Conservation (phyloP, 2,329 filamentous ascomycete genomes). For the Davidsoniella virescens region DNA sequence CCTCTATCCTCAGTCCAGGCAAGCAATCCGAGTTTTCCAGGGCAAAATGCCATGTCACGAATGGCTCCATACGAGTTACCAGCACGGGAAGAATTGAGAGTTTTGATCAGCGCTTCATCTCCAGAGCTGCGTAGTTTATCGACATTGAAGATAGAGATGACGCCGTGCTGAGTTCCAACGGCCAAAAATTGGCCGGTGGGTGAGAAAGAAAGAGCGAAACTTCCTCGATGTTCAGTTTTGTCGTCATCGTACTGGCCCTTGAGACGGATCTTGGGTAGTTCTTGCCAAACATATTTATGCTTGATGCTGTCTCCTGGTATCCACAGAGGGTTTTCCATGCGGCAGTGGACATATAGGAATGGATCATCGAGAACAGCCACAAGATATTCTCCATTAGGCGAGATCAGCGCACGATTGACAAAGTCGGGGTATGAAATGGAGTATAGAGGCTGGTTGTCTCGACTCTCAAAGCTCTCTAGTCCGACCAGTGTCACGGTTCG, state of each 20-base stretch:
- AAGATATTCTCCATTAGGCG: conserved; percentile 67
- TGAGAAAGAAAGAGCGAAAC: conserved; percentile 67
- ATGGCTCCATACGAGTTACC: conserved; percentile 60
- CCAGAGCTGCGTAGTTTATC: conserved; percentile 27
- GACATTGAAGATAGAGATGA: conserved; percentile 59
- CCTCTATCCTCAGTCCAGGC: conserved; percentile 88
- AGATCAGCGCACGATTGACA: conserved; percentile 90
- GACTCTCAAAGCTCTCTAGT: conserved; percentile 40
- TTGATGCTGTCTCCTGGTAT: conserved; percentile 1
- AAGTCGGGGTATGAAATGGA: conserved; percentile 61
- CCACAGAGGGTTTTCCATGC: conserved; percentile 24
- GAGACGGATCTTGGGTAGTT: conserved; percentile 35
- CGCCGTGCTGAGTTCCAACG: conserved; percentile 64
- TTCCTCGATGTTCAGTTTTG: conserved; percentile 41
- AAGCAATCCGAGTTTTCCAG: conserved; percentile 74
- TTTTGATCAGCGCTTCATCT: conserved; percentile 49
- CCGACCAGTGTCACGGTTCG: conserved; percentile 74
- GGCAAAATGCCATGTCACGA: conserved; percentile 81
- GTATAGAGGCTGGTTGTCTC: conserved; percentile 42
- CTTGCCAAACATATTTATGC: conserved; percentile 32
- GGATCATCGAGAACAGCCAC: conserved; percentile 79
- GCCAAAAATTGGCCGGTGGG: conserved; percentile 54
- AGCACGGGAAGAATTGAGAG: conserved; percentile 63
- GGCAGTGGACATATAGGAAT: conserved; percentile 66
- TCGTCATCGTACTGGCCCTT: conserved; percentile 41